phyloP scores from a whole-genome alignment of 2,329 filamentous ascomycete species.

The Calonectria fujianensis region DNA sequence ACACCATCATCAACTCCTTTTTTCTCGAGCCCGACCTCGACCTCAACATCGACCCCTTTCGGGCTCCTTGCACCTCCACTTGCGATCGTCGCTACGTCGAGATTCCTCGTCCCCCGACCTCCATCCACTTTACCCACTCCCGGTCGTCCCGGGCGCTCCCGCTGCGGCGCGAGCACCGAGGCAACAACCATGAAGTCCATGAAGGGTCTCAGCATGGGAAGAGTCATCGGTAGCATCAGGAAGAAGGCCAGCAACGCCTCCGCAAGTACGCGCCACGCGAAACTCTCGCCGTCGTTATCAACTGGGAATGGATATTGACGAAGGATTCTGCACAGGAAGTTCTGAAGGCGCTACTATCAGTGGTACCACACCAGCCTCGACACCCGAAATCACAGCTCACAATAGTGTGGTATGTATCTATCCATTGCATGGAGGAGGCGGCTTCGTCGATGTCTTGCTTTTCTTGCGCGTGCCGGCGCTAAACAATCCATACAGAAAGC shows the following conservation, averaged over 20 bases:
- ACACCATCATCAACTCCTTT: constrained; percentile 44
- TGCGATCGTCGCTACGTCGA: constrained; percentile 10
- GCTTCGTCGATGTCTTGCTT: constrained; percentile 21
- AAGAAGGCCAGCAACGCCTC: constrained; percentile 63
- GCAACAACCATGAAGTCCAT: constrained; percentile 63
- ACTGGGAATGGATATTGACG: constrained; percentile 25
- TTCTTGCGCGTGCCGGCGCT: constrained; percentile 45
- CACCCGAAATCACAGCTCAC: constrained; percentile 79
- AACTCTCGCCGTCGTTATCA: neutral
- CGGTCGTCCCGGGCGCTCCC: constrained; percentile 41
- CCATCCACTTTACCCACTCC: constrained; percentile 33
- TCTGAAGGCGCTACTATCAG: constrained; percentile 36
- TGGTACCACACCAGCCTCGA: constrained; percentile 66
- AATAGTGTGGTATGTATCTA: constrained; percentile 78
- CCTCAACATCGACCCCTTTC: constrained; percentile 34
- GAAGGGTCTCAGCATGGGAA: constrained; percentile 74
- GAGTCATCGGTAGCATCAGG: constrained; percentile 74
- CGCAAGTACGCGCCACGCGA: constrained; percentile 45
- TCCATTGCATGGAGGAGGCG: constrained; percentile 33
- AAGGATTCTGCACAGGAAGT: constrained; percentile 32
- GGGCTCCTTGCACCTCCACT: neutral
- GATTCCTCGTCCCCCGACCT: constrained; percentile 28
- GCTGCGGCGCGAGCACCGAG: constrained; percentile 50
- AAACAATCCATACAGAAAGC: constrained; percentile 73
- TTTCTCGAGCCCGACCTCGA: constrained; percentile 29